Conservation (phyloP, 2,329 filamentous ascomycete genomes). For the Curvularia eragrostidis region DNA sequence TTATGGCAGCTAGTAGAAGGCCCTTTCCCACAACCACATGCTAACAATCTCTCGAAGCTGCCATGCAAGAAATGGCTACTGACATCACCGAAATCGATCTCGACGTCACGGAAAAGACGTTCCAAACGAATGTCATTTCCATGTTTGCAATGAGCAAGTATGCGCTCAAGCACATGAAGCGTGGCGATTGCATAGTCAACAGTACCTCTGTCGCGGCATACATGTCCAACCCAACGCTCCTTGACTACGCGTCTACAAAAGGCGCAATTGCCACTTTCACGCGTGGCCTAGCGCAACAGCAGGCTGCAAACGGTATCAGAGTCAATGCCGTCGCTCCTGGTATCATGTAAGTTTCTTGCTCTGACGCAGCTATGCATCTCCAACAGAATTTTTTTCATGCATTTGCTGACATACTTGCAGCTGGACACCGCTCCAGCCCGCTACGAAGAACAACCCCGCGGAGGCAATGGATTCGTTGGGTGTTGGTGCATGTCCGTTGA, state of each 20-base stretch:
- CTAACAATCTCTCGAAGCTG: constrained; percentile 46
- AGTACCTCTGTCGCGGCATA: constrained; percentile 81
- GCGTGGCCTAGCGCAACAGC: constrained; percentile 74
- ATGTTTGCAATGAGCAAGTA: constrained; percentile 82
- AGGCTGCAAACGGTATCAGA: constrained; percentile 71
- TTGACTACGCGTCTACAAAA: constrained; percentile 80
- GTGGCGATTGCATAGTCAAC: constrained; percentile 77
- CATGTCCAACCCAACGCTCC: constrained; percentile 74
- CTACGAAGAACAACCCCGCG: constrained; percentile 21
- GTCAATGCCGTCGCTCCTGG: constrained; percentile 78
- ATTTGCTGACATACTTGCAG: constrained; percentile 3
- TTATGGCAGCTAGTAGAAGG: background rate
- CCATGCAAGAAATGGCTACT: constrained; percentile 62
- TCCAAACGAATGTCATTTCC: constrained; percentile 77
- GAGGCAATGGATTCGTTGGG: constrained; percentile 23
- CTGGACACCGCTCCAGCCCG: constrained; percentile 27
- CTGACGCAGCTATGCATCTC: background rate
- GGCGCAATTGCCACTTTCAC: constrained; percentile 80
- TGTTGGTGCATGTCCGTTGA: constrained; percentile 29
- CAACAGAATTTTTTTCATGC: no score
- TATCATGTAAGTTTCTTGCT: constrained; percentile 43
- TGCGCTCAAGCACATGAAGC: constrained; percentile 71
- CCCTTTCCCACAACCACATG: background rate
- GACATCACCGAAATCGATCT: constrained; percentile 63
- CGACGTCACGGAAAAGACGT: constrained; percentile 62